Base-by-base conservation (phyloP, 2,329 filamentous ascomycete species). In the Davidsoniella eucalypti region DNA sequence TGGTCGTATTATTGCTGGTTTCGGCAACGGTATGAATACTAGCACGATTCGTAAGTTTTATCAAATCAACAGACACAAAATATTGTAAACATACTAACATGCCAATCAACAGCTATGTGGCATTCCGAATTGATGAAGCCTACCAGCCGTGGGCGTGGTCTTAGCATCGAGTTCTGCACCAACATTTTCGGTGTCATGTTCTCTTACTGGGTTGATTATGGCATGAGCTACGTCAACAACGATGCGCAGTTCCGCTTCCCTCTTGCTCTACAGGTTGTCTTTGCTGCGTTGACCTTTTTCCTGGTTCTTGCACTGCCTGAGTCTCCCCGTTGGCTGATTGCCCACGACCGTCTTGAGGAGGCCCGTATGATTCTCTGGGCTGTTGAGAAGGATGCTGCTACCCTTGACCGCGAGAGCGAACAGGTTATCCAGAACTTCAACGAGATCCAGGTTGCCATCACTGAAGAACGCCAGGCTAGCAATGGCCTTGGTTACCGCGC, bases 81-180 rank as follows among this genome's bases (percentile, higher is more conserved):
- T 21, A 21, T 21, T 21, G 21, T 21, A 21, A 21, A 21, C 21
- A 21, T 21, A 51, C 74, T 72, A 36, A 75, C 76, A 3, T 69
- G 4, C 73, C 58, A 74, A 74, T 2, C 71, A 78, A 40, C 76
- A 74, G 7, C 59, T 73, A 76, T 73, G 47, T 80, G 75, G 75
- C 73, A 78, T 53, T 75, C 73, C 0, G 76, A 79, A 58, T 40
- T 50, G 7, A 43, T 33, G 21, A 70, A 74, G 55, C 70, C 75
- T 0, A 68, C 66, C 37, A 71, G 67, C 39, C 39, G 66, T 0
- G 66, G 67, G 50, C 67, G 76, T 57, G 75, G 75, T 56, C 59
- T 73, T 18, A 67, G 73, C 16, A 71, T 73, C 5, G 72, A 70
- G 16, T 61, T 75, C 3, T 67, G 69, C 0, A 70, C 73, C 53